phyloP scores from a whole-genome alignment of 148 eudicot genomes.

The Amaranthus hypochondriacus region DNA sequence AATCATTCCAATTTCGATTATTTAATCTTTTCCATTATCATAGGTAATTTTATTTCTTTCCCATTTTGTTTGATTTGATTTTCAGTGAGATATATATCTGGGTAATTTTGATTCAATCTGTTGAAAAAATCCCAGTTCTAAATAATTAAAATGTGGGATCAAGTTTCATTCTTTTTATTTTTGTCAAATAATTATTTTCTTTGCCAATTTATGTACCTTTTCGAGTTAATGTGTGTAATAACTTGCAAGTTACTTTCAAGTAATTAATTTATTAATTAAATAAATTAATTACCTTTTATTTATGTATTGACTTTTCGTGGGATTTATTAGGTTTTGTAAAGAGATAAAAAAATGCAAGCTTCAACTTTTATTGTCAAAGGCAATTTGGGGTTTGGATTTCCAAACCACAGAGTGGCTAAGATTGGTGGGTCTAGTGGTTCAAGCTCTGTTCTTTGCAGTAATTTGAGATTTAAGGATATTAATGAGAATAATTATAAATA shows the following conservation, averaged over 20 bases:
- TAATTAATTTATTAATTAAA: background rate
- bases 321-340: background rate
- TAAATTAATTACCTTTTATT: background rate
- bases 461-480: conserved; percentile 26
- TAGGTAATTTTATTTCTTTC: conserved; percentile 16
- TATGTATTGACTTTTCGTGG: conserved; percentile 24
- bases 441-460: conserved; percentile 15
- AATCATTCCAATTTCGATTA: background rate
- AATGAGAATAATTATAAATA: conserved; percentile 16
- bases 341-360: conserved; percentile 43
- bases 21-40: background rate
- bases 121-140: background rate
- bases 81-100: background rate
- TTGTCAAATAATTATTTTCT: background rate
- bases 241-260: background rate
- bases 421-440: conserved; percentile 28
- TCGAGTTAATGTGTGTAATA: background rate
- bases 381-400: conserved; percentile 29
- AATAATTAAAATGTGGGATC: conserved; percentile 2
- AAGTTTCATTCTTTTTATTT: background rate
- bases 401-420: conserved; percentile 31
- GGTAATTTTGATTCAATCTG: background rate
- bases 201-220: background rate
- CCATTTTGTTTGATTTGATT: background rate
- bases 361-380: conserved; percentile 38